A percentile compares a stretch with the other conserved stretches of the same genome.
phyloP scores from a whole-genome alignment of 495 filamentous ascomycete species.

The Neurospora terricola region DNA sequence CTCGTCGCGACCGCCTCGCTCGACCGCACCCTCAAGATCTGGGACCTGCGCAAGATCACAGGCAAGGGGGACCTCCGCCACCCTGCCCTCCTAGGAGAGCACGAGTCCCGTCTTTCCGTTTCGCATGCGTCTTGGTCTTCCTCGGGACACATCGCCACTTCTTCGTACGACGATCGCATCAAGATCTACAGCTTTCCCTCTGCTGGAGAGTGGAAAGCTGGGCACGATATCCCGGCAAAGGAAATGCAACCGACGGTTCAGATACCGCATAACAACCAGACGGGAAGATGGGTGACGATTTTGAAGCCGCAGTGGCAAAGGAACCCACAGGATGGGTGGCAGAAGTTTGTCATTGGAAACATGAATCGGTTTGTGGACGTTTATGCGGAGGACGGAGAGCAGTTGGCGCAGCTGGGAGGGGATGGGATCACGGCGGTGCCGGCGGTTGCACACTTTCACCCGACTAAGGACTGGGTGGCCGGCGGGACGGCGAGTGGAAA shows the following conservation, averaged over 20 bases:
- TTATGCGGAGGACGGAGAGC: constrained; percentile 67
- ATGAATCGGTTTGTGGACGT: constrained; percentile 98
- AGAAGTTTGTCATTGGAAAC: constrained; percentile 87
- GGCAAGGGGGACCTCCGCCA: constrained; percentile 37
- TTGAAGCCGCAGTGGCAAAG: constrained; percentile 89
- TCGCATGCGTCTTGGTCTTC: constrained; percentile 83
- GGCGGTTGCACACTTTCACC: constrained; percentile 84
- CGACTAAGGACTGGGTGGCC: constrained; percentile 80
- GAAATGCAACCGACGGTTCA: constrained; percentile 58
- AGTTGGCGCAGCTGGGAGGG: constrained; percentile 81
- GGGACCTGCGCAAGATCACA: constrained; percentile 79
- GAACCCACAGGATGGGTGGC: constrained; percentile 61
- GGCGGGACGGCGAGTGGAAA: constrained; percentile 91
- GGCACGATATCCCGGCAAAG: constrained; percentile 46
- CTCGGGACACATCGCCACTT: constrained; percentile 75
- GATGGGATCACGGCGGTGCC: constrained; percentile 90
- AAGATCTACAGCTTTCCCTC: constrained; percentile 77
- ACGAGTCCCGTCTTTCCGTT: constrained; percentile 73
- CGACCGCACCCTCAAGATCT: constrained; percentile 80
- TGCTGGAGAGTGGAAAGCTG: constrained; percentile 53
- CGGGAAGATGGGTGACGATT: constrained; percentile 67
- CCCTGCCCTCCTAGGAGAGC: constrained; percentile 68
- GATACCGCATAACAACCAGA: constrained; percentile 91
- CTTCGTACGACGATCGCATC: constrained; percentile 88
- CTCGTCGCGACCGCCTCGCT: constrained; percentile 85